A percentile compares a stretch with the other conserved stretches of the same genome.
phyloP scores from a whole-genome alignment of 257 asterid genomes.

The Nyctanthes arbortristis region DNA sequence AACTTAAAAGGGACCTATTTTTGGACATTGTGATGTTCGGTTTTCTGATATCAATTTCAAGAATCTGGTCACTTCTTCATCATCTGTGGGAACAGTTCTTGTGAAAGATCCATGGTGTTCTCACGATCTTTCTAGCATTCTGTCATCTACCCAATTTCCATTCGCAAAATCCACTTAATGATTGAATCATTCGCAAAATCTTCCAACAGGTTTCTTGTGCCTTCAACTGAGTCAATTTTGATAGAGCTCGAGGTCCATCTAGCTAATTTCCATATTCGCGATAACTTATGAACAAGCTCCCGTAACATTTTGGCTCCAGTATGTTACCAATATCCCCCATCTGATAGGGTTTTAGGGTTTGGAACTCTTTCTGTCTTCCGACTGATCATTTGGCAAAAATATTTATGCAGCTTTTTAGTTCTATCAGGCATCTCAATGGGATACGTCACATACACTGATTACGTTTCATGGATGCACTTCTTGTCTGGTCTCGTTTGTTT shows the following conservation, averaged over 20 bases:
- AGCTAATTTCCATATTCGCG: background rate
- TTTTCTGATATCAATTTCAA: constrained; percentile 53
- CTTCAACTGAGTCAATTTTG: background rate
- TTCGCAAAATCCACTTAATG: too few species aligned
- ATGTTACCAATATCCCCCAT: background rate
- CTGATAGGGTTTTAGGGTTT: background rate
- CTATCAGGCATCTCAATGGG: background rate
- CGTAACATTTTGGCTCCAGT: background rate
- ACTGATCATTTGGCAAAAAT: background rate
- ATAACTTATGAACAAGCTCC: background rate
- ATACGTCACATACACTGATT: background rate
- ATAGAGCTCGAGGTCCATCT: background rate
- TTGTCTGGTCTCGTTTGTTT: too few species aligned
- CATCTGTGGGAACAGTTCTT: constrained; percentile 26
- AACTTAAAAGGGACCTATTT: constrained; percentile 48
- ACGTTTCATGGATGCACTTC: background rate
- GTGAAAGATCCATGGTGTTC: constrained; percentile 29
- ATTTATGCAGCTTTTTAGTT: background rate
- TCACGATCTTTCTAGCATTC: constrained; percentile 15
- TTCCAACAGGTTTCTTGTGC: background rate
- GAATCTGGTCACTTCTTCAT: constrained; percentile 56
- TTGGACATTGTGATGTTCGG: constrained; percentile 27
- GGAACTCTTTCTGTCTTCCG: background rate
- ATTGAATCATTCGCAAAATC: background rate
- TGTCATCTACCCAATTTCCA: constrained; percentile 14